Evolutionary conservation across 2,329 filamentous ascomycete genomes (phyloP).

Genomic region (Colletotrichum brevisporum): DNA sequence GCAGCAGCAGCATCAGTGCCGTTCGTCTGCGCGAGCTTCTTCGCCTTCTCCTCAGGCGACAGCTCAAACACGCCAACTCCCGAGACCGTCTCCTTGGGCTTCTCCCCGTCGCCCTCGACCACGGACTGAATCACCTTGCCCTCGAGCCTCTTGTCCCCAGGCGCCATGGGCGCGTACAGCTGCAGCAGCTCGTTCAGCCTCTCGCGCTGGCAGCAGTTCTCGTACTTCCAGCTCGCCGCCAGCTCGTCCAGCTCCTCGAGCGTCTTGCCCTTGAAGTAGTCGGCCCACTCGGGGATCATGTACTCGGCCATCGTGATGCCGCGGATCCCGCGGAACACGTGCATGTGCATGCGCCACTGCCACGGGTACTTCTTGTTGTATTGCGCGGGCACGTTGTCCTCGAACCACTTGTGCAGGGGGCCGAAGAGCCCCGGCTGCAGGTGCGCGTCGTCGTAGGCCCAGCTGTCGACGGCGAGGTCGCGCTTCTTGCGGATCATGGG

Average conservation of each 20-base stretch:
- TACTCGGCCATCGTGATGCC: conserved; percentile 54
- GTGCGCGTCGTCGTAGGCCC: conserved; percentile 60
- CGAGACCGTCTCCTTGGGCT: conserved; percentile 43
- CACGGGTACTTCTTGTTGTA: conserved; percentile 45
- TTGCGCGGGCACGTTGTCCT: conserved; percentile 42
- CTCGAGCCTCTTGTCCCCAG: conserved; percentile 43
- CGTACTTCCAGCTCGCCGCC: conserved; percentile 63
- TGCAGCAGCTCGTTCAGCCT: conserved; percentile 56
- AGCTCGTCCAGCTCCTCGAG: conserved; percentile 61
- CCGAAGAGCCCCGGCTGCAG: conserved; percentile 44
- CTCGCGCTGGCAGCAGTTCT: conserved; percentile 63
- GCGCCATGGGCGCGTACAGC: conserved; percentile 45
- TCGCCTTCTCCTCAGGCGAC: conserved; percentile 45
- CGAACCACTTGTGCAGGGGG: conserved; percentile 45
- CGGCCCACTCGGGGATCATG: conserved; percentile 62
- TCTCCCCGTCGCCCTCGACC: conserved; percentile 2
- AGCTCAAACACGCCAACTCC: conserved; percentile 49
- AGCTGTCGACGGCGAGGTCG: conserved; percentile 64
- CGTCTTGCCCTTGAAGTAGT: conserved; percentile 58
- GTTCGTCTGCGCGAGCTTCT: conserved; percentile 24
- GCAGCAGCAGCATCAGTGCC: conserved; percentile 12
- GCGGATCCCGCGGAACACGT: conserved; percentile 44
- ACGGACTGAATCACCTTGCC: conserved; percentile 47
- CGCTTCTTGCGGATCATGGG: conserved; percentile 69
- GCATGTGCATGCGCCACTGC: conserved; percentile 46